Conservation (phyloP, 1,284 basidiomycete genomes). For the Trichosporon asahii region DNA sequence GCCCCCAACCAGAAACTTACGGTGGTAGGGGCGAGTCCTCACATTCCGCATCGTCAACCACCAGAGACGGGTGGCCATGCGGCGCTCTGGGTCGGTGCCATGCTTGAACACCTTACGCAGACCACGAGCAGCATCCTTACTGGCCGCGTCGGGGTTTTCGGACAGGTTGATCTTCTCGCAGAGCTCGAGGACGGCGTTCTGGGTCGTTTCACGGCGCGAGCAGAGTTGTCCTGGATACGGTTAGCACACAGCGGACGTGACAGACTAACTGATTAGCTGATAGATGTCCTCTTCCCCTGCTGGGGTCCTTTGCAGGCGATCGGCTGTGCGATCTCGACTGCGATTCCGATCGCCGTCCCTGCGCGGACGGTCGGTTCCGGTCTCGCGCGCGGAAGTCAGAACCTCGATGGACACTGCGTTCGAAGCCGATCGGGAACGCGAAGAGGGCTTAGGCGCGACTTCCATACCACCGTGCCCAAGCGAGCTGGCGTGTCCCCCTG, state of each 20-base stretch:
- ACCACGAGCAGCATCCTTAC: constrained; percentile 47
- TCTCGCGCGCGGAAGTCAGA: constrained; percentile 27
- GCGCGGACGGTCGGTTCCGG: background rate
- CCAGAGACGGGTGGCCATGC: constrained; percentile 48
- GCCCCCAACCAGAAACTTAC: constrained; percentile 32
- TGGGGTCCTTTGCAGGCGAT: constrained; percentile 13
- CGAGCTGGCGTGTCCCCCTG: constrained; percentile 24
- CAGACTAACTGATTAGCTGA: constrained; percentile 40
- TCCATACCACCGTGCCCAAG: constrained; percentile 20
- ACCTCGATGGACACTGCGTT: constrained; percentile 38
- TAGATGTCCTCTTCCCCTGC: constrained; percentile 32
- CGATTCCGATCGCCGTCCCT: background rate
- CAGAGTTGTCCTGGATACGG: constrained; percentile 32
- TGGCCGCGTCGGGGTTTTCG: constrained; percentile 36
- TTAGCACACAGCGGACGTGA: background rate
- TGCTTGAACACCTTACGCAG: constrained; percentile 49
- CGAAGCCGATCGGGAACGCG: constrained; percentile 8
- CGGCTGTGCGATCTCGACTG: background rate
- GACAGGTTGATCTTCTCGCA: constrained; percentile 49
- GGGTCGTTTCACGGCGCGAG: constrained; percentile 33
- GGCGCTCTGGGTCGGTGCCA: constrained; percentile 40
- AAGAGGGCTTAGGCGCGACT: background rate
- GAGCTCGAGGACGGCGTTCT: constrained; percentile 40
- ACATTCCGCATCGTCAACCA: constrained; percentile 46
- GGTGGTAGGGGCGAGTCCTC: constrained; percentile 34